Conservation (phyloP, 805 yeast genomes). For the Komagataella mondaviorum region DNA sequence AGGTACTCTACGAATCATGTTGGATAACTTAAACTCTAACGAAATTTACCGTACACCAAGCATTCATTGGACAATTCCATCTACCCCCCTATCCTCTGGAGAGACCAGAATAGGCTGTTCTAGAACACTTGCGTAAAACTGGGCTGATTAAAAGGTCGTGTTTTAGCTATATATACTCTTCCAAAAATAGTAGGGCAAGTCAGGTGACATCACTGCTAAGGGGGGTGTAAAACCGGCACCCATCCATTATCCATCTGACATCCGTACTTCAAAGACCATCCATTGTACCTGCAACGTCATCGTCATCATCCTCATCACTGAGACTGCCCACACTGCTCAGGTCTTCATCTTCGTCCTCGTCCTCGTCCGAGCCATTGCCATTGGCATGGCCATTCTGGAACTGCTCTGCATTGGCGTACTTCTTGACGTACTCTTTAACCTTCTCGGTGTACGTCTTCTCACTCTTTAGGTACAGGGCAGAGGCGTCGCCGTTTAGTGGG, state of each 20-base stretch:
- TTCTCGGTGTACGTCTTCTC: conserved; percentile 50
- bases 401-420: conserved; percentile 40
- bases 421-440: conserved; percentile 61
- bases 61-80: too few relatives aligned
- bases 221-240: neutral
- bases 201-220: neutral
- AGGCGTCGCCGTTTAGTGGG: conserved; percentile 87
- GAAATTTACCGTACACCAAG: too few relatives aligned
- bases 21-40: neutral
- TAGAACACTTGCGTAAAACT: neutral
- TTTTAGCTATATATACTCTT: neutral
- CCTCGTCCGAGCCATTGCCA: conserved; percentile 10
- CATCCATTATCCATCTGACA: neutral
- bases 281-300: conserved; percentile 20
- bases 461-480: conserved; percentile 61
- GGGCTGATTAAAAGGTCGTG: neutral
- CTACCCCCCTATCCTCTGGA: neutral
- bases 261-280: conserved; percentile 10
- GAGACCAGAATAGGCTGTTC: neutral
- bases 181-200: neutral
- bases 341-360: conserved; percentile 16
- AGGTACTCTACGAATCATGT: too few relatives aligned
- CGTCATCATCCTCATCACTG: conserved; percentile 11
- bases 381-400: conserved; percentile 11
- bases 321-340: conserved; percentile 13